Percentiles rank a stretch among this genome's conserved stretches.
Evolutionary conservation across 164 flowering plant genomes (phyloP).

Genomic region (Liriodendron chinense): DNA sequence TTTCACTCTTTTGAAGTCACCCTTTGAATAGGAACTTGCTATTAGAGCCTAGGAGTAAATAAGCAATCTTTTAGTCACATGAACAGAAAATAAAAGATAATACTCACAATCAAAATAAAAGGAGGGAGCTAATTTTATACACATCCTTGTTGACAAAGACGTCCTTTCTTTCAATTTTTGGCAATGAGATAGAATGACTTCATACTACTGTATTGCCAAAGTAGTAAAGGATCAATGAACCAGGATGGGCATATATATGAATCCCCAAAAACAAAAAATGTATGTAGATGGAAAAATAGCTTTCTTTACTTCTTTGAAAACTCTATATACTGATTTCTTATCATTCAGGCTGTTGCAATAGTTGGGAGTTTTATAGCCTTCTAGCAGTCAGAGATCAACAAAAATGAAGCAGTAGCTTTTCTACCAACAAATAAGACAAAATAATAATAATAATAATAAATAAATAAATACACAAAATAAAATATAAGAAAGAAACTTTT

Average conservation of each 20-base stretch:
- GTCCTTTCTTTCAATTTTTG: background rate
- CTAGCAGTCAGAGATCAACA: too few relatives aligned
- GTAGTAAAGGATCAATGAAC: background rate
- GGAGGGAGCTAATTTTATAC: background rate
- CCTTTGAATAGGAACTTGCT: conserved; percentile 69
- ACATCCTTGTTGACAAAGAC: background rate
- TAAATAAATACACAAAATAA: too few relatives aligned
- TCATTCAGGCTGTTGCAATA: background rate
- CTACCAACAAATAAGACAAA: too few relatives aligned
- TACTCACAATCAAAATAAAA: too few relatives aligned
- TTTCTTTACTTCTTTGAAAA: background rate
- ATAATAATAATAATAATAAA: too few relatives aligned
- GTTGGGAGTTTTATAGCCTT: too few relatives aligned
- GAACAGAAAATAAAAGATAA: background rate
- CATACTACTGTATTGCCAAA: background rate
- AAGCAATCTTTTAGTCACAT: background rate
- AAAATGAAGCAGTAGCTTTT: too few relatives aligned
- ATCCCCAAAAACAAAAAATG: too few relatives aligned
- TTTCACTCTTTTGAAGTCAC: conserved; percentile 60
- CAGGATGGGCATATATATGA: background rate
- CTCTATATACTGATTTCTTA: background rate
- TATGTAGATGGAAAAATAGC: background rate
- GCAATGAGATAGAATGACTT: background rate
- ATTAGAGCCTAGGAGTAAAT: conserved; percentile 57
- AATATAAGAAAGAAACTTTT: too few relatives aligned